These are phyloP conservation scores for Cokeromyces recurvatus DNA, from an alignment of 371 early-diverging fungal genomes.

Conservation along the genomic window DNA sequence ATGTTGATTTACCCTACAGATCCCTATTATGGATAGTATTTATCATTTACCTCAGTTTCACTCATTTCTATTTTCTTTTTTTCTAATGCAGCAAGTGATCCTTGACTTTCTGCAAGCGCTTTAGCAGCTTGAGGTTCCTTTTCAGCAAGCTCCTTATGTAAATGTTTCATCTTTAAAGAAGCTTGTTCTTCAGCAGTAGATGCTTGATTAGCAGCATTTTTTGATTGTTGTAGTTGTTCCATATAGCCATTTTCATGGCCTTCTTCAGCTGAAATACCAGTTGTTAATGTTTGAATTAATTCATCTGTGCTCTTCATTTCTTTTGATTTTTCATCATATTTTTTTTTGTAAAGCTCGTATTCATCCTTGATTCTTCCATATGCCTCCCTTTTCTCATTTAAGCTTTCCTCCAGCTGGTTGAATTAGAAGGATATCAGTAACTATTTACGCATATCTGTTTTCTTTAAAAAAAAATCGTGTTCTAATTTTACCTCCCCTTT, in stretches of 20 bases:
- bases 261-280: constrained; percentile 87
- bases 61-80: constrained; percentile 38
- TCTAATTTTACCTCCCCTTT: constrained; percentile 46
- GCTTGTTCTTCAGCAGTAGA: constrained; percentile 69
- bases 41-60: not conserved
- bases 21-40: not conserved
- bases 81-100: constrained; percentile 41
- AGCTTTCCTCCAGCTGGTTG: constrained; percentile 44
- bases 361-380: constrained; percentile 46
- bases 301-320: constrained; percentile 76
- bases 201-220: constrained; percentile 50
- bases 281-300: constrained; percentile 86
- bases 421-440: too few relatives aligned
- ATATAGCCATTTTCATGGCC: constrained; percentile 92
- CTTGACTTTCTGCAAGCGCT: constrained; percentile 48
- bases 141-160: constrained; percentile 59
- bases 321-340: constrained; percentile 59
- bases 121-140: constrained; percentile 46
- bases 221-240: constrained; percentile 83
- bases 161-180: constrained; percentile 63
- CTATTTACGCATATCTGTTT: too few relatives aligned
- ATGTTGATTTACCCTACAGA: too few relatives aligned
- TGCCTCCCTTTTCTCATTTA: constrained; percentile 48
- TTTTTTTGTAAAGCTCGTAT: constrained; percentile 58
- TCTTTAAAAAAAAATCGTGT: too few relatives aligned